Conservation (phyloP, 257 asterid genomes). For the Nicotiana paniculata region DNA sequence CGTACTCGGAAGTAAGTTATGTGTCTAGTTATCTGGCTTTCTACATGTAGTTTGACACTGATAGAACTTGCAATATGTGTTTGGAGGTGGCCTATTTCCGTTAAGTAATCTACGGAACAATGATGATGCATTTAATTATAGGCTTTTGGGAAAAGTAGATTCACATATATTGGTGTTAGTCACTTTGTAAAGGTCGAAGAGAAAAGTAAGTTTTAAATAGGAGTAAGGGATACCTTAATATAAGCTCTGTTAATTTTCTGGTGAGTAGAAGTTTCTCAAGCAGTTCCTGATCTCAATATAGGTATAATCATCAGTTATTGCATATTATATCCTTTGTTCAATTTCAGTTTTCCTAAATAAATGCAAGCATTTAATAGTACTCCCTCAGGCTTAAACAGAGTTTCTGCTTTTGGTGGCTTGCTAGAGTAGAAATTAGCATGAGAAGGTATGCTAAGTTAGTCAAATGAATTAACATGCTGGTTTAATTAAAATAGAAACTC, state of each 20-base stretch:
- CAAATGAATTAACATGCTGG: background rate
- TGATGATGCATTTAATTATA: background rate
- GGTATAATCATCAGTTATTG: background rate
- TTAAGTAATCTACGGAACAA: background rate
- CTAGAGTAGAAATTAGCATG: background rate
- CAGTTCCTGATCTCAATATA: background rate
- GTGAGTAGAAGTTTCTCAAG: background rate
- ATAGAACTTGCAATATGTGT: background rate
- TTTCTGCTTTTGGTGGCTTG: background rate
- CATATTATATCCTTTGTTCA: background rate
- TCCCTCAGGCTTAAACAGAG: background rate
- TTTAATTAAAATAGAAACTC: background rate
- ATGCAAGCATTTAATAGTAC: background rate
- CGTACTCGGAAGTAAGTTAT: background rate
- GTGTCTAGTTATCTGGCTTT: background rate
- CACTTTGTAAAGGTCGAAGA: background rate
- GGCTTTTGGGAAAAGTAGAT: slow-evolving; percentile 5
- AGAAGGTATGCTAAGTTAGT: background rate
- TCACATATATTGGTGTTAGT: background rate
- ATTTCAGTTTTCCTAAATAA: background rate
- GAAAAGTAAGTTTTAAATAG: background rate
- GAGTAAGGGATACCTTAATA: background rate
- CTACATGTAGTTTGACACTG: background rate
- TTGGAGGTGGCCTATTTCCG: background rate
- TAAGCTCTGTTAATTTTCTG: background rate